Percentiles rank a stretch among this genome's conserved stretches.
Conservation (phyloP, 2,329 filamentous ascomycete species). For the Alternaria longipes region DNA sequence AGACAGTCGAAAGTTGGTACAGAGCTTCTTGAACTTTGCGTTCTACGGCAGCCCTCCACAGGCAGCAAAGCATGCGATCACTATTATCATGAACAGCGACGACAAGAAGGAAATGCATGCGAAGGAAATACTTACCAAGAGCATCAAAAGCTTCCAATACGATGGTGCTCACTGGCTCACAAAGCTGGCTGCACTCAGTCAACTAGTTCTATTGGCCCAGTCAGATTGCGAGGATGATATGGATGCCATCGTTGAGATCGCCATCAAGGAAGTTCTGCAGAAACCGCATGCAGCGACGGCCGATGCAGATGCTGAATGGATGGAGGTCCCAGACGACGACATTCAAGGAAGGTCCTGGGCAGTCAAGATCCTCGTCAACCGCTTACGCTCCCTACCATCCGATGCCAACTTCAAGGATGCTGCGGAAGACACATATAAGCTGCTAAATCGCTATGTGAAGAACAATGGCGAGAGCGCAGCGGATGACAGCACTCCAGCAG, state of each 20-base stretch:
- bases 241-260: constrained; percentile 80
- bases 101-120: constrained; percentile 85
- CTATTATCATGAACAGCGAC: constrained; percentile 81
- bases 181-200: constrained; percentile 75
- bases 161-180: constrained; percentile 77
- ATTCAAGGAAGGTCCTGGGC: constrained; percentile 84
- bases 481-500: constrained; percentile 72
- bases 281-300: constrained; percentile 67
- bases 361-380: constrained; percentile 85
- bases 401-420: constrained; percentile 59
- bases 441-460: constrained; percentile 78
- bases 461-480: constrained; percentile 83
- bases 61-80: constrained; percentile 92
- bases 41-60: constrained; percentile 81
- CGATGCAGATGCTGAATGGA: constrained; percentile 62
- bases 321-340: constrained; percentile 76
- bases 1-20: constrained; percentile 78
- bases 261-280: constrained; percentile 77
- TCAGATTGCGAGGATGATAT: constrained; percentile 74
- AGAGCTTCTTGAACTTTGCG: constrained; percentile 84
- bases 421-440: constrained; percentile 75
- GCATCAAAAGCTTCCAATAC: constrained; percentile 77
- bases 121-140: constrained; percentile 80
- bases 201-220: constrained; percentile 78
- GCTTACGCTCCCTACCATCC: constrained; percentile 69